Percentiles rank a stretch among this genome's conserved stretches.
Conservation (phyloP, 176 grass and related monocot species). For the Zea mays region Zm-B73-REFERENCE-NAM-5.0 NC_050100.1:162388001-162388500, state of each 20-base stretch:
- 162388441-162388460: slow-evolving; percentile 21
- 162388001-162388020: slow-evolving; percentile 98
- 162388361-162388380: background rate
- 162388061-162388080: slow-evolving; percentile 62
- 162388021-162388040: slow-evolving; percentile 90
- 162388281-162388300: slow-evolving; percentile 42
- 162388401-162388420: background rate
- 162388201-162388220: slow-evolving; percentile 88
- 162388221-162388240: slow-evolving; percentile 90
- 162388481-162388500: background rate
- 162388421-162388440: slow-evolving; percentile 2
- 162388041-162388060: slow-evolving; percentile 74
- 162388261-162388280: slow-evolving; percentile 41
- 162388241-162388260: slow-evolving; percentile 58
- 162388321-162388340: background rate
- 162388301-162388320: slow-evolving; percentile 28
- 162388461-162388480: background rate
- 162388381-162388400: too few species aligned
- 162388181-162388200: slow-evolving; percentile 66
- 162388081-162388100: slow-evolving; percentile 37
- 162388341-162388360: background rate
- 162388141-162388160: slow-evolving; percentile 43
- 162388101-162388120: slow-evolving; percentile 39
- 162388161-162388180: slow-evolving; percentile 85
- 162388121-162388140: slow-evolving; percentile 29